phyloP scores from a whole-genome alignment of 2,329 filamentous ascomycete genomes.

The Neonectria coccinea region DNA sequence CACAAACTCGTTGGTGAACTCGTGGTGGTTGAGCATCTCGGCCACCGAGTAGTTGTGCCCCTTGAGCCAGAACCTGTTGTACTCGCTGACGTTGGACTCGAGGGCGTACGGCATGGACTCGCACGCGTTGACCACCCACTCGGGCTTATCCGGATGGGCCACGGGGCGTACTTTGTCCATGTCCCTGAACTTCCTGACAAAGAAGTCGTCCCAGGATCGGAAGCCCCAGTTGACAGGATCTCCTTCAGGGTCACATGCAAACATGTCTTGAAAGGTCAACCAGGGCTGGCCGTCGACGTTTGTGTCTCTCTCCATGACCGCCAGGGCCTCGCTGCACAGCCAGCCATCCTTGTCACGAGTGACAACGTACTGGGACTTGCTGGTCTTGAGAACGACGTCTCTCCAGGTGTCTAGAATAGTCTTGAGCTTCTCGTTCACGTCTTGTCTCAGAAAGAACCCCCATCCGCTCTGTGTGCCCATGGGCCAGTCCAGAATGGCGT shows the following conservation, averaged over 20 bases:
- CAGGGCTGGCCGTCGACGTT: constrained; percentile 25
- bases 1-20: constrained; percentile 60
- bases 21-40: constrained; percentile 69
- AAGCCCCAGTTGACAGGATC: constrained; percentile 55
- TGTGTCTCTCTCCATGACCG: constrained; percentile 33
- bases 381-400: constrained; percentile 37
- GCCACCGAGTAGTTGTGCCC: constrained; percentile 70
- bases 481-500: constrained; percentile 68
- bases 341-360: constrained; percentile 27
- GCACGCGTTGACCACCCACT: constrained; percentile 66
- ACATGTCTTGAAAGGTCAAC: constrained; percentile 34
- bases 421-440: constrained; percentile 64
- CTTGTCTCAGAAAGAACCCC: constrained; percentile 64
- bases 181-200: constrained; percentile 52
- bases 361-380: constrained; percentile 37
- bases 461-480: constrained; percentile 67
- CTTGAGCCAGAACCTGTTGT: constrained; percentile 76
- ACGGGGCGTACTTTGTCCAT: constrained; percentile 61
- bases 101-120: constrained; percentile 69
- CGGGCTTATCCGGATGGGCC: constrained; percentile 54
- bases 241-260: constrained; percentile 35
- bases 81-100: constrained; percentile 57
- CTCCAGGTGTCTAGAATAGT: constrained; percentile 62
- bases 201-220: constrained; percentile 74
- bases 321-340: constrained; percentile 34